Conservation (phyloP, 805 yeast species). For the Candida verbasci region DNA sequence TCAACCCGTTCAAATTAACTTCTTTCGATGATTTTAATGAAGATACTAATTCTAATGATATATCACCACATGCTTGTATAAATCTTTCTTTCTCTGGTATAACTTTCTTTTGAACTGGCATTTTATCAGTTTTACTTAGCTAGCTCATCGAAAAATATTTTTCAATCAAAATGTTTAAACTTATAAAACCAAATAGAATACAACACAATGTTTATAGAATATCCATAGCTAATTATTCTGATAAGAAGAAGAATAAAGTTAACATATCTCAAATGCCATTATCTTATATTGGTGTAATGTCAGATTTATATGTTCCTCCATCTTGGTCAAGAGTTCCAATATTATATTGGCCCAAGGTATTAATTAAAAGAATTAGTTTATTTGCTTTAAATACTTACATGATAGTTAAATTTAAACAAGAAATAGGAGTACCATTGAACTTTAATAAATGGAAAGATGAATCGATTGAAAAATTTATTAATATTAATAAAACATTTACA, state of each 20-base stretch:
- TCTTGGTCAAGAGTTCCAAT: slow-evolving; percentile 20
- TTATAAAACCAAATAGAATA: not conserved
- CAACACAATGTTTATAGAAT: not conserved
- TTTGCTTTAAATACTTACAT: slow-evolving; percentile 64
- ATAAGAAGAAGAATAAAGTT: slow-evolving; percentile 2
- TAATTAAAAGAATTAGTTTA: slow-evolving; percentile 60
- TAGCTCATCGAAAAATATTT: slow-evolving; percentile 3
- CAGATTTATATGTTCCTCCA: slow-evolving; percentile 43
- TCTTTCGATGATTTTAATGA: slow-evolving; percentile 71
- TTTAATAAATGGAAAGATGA: slow-evolving; percentile 84
- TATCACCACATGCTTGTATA: slow-evolving; percentile 87
- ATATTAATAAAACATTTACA: slow-evolving; percentile 81
- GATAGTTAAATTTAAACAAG: slow-evolving; percentile 43
- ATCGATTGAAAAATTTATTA: slow-evolving; percentile 72
- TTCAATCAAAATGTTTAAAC: not conserved
- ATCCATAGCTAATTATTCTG: not conserved
- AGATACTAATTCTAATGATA: slow-evolving; percentile 78
- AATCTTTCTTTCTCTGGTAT: slow-evolving; percentile 93
- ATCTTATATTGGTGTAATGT: slow-evolving; percentile 35
- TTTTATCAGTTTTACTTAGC: slow-evolving; percentile 6
- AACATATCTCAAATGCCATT: slow-evolving; percentile 37
- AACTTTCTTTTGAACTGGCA: slow-evolving; percentile 29
- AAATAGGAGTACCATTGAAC: slow-evolving; percentile 39
- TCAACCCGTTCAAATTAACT: slow-evolving; percentile 85
- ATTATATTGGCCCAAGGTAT: slow-evolving; percentile 38